A percentile compares a stretch with the other conserved stretches of the same genome.
Conservation (phyloP, 1,139 yeast species). For the Blastobotrys illinoisensis region DNA sequence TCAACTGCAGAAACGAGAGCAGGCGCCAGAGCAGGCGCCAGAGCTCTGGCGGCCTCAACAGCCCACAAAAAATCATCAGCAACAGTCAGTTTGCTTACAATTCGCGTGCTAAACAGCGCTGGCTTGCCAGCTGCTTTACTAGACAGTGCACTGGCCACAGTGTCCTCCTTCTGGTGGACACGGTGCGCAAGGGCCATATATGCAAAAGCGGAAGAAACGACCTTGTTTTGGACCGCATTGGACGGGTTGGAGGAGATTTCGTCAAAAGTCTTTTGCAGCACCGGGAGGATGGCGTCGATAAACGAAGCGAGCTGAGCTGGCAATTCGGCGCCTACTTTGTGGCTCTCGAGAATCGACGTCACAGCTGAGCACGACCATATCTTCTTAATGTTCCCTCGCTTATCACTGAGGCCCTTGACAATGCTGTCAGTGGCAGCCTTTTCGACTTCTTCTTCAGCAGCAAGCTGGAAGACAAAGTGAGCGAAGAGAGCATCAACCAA, state of each 20-base stretch:
- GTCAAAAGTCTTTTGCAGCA: conserved; percentile 28
- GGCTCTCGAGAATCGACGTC: conserved; percentile 22
- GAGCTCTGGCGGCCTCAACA: conserved; percentile 20
- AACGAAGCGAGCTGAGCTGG: conserved; percentile 8
- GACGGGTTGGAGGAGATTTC: conserved; percentile 36
- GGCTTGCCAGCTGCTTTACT: conserved; percentile 7
- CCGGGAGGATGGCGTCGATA: conserved; percentile 37
- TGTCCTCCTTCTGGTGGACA: conserved; percentile 1
- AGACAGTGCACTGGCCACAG: background rate
- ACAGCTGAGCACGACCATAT: conserved; percentile 63
- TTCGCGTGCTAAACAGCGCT: conserved; percentile 9
- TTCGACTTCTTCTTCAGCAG: conserved; percentile 14
- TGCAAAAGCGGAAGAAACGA: conserved; percentile 29
- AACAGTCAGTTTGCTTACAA: conserved; percentile 17
- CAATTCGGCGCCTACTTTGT: conserved; percentile 10
- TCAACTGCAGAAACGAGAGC: conserved; percentile 28
- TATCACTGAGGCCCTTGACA: conserved; percentile 56
- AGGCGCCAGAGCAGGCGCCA: conserved; percentile 20
- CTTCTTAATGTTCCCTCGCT: conserved; percentile 56
- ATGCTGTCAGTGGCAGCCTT: conserved; percentile 35
- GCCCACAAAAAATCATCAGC: conserved; percentile 26
- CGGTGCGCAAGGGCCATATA: conserved; percentile 23
- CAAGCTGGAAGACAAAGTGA: conserved; percentile 35
- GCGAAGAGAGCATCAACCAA: conserved; percentile 47
- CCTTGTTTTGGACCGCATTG: conserved; percentile 30